These are phyloP conservation scores for Ascochyta fabae DNA, from an alignment of 2,329 filamentous ascomycete genomes.

Conservation along the genomic window DNA sequence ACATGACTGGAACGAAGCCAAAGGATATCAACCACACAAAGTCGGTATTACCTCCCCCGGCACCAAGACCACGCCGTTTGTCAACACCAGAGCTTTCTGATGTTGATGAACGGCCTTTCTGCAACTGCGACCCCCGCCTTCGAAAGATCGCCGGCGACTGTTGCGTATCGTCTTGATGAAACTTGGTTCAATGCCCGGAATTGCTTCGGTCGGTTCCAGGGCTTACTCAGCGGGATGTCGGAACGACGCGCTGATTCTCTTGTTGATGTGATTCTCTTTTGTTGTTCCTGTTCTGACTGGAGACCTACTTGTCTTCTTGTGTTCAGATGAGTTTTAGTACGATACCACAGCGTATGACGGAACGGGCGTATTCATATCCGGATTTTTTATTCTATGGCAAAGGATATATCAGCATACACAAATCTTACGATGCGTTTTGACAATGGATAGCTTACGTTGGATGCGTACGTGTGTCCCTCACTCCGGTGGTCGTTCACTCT, in stretches of 20 bases:
- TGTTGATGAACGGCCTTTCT: constrained; percentile 37
- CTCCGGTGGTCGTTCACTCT: constrained; percentile 59
- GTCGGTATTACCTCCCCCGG: constrained; percentile 34
- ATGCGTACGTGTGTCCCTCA: constrained; percentile 11
- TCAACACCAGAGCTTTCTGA: constrained; percentile 44
- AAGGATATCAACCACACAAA: neutral
- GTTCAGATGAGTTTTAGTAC: too few relatives aligned
- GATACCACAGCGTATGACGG: too few relatives aligned
- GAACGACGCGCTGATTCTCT: too few relatives aligned
- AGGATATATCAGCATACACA: neutral
- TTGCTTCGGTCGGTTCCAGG: too few relatives aligned
- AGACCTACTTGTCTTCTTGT: too few relatives aligned
- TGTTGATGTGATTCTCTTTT: too few relatives aligned
- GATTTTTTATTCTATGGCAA: too few relatives aligned
- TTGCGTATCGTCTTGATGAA: constrained; percentile 23
- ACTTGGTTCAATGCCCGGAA: neutral
- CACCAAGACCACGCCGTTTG: constrained; percentile 40
- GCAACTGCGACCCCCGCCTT: constrained; percentile 35
- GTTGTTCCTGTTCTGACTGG: too few relatives aligned
- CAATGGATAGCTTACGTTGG: neutral
- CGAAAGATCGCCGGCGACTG: constrained; percentile 17
- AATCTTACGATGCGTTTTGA: neutral
- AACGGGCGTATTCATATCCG: too few relatives aligned
- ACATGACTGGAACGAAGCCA: neutral
- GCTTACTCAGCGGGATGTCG: too few relatives aligned